A percentile compares a stretch with the other conserved stretches of the same genome.
phyloP scores from a whole-genome alignment of 2,329 filamentous ascomycete species.

The Huntiella moniliformis region DNA sequence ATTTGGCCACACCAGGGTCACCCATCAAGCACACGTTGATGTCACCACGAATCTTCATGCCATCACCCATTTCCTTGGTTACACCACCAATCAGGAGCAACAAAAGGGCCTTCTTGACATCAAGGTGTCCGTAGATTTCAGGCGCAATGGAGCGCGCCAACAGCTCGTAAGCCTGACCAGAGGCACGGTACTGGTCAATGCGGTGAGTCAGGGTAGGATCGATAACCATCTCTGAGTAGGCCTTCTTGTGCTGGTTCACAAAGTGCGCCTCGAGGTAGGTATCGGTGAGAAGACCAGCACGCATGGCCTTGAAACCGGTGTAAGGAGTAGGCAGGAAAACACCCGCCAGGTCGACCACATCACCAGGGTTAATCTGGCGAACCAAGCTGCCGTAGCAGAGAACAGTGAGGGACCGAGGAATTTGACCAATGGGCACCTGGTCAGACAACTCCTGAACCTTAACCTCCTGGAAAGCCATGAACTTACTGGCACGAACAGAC shows the following conservation, averaged over 20 bases:
- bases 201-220: constrained; percentile 62
- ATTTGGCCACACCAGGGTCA: constrained; percentile 98
- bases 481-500: constrained; percentile 91
- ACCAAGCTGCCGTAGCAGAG: constrained; percentile 77
- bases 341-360: constrained; percentile 82
- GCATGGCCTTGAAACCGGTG: constrained; percentile 96
- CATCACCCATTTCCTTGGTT: constrained; percentile 89
- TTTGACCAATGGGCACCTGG: constrained; percentile 94
- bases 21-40: constrained; percentile 99
- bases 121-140: constrained; percentile 88
- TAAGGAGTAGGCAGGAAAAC: constrained; percentile 96
- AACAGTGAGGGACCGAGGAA: constrained; percentile 76
- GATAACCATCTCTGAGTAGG: constrained; percentile 79
- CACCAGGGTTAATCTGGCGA: constrained; percentile 75
- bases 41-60: constrained; percentile 96
- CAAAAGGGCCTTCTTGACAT: constrained; percentile 96
- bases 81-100: constrained; percentile 90
- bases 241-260: constrained; percentile 91
- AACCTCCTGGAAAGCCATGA: constrained; percentile 91
- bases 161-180: constrained; percentile 87
- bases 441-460: constrained; percentile 99
- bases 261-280: constrained; percentile 93
- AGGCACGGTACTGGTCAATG: constrained; percentile 69
- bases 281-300: constrained; percentile 86
- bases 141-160: constrained; percentile 91